Evolutionary conservation across 129 eudicot species (phyloP), one percentile per base, ranked within the genome.

Genomic region (Flaveria trinervia): DNA sequence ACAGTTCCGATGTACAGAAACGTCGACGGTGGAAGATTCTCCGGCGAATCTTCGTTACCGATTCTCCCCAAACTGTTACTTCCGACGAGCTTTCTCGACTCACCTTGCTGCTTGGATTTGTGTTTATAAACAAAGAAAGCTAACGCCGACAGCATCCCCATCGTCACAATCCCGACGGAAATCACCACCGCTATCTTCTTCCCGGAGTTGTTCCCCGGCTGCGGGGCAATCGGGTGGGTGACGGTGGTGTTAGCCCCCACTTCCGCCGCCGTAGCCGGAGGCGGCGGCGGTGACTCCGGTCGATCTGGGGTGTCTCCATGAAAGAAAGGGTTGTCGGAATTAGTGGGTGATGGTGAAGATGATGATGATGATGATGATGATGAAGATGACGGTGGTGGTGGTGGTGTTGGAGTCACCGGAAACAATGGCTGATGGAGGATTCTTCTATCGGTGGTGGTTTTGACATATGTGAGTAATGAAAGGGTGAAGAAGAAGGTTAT

Each of bases 1-100:
- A 91, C 93, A 2, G 99, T 94, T 0, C 99, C 99, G 39, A 91
- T 91, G 72, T 94, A 91, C 2, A 94, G 85, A 80, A 91, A 86
- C 36, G 67, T 88, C 3, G 99, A 88, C 12, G 97, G 96, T 11
- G 92, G 83, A 68, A 79, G 71, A 28, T 80, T 80, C 59, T 82
- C 76, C 55, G 96, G 84, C 3, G 26, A 64, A 17, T 88, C 89
- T 7, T 84, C 90, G 3, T 83, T 66, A 30, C 12, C 41, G 22
- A 39, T 55, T 52, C 67, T 25, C 45, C 85, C 82, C 44, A 80
- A 77, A 15, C 83, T 75, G 80, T 78, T 83, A 15, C 64, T 83
- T 2, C 78, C 87, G 3, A 84, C 89, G 7, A 89, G 90, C 80
- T 94, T 94, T 69, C 75, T 89, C 4, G 92, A 64, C 13, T 91